phyloP scores from a whole-genome alignment of 1,284 basidiomycete species.

The Stygiomarasmius scandens region DNA sequence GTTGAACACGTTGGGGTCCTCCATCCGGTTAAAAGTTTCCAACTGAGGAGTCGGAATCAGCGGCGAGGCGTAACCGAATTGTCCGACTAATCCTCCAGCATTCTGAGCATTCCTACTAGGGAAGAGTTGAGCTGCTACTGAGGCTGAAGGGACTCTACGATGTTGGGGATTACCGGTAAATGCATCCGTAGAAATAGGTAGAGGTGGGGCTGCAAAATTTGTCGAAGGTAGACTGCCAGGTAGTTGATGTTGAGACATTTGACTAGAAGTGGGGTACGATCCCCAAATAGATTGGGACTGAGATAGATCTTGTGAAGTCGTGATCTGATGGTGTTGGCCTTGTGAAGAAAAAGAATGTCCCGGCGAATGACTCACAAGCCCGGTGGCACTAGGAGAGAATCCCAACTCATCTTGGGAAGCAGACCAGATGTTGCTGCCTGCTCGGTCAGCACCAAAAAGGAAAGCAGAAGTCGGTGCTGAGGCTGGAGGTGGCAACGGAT shows the following conservation, averaged over 20 bases:
- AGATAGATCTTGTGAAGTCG: slow-evolving; percentile 29
- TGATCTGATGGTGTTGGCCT: slow-evolving; percentile 22
- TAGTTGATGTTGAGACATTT: slow-evolving; percentile 32
- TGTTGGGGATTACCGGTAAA: slow-evolving; percentile 12
- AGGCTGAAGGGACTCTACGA: slow-evolving; percentile 31
- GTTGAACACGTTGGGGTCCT: background rate
- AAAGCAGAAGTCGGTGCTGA: slow-evolving; percentile 34
- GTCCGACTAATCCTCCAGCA: background rate
- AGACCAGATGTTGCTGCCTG: slow-evolving; percentile 58
- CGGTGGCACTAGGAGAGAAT: slow-evolving; percentile 25
- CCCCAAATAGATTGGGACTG: slow-evolving; percentile 38
- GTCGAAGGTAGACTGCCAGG: slow-evolving; percentile 29
- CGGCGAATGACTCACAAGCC: background rate
- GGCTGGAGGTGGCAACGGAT: slow-evolving; percentile 26
- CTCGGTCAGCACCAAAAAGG: slow-evolving; percentile 46
- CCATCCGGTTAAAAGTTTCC: background rate
- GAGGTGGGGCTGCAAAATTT: slow-evolving; percentile 25
- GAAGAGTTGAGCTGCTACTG: slow-evolving; percentile 16
- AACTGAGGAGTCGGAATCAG: background rate
- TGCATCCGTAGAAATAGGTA: slow-evolving; percentile 15
- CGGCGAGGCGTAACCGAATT: background rate
- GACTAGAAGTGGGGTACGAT: slow-evolving; percentile 34
- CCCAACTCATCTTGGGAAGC: slow-evolving; percentile 48
- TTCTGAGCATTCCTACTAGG: slow-evolving; percentile 2
- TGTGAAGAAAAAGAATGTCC: background rate